Evolutionary conservation across 169 alveolate genomes (phyloP), one percentile per base, ranked within the genome.

Genomic region (Plasmodium coatneyi): DNA sequence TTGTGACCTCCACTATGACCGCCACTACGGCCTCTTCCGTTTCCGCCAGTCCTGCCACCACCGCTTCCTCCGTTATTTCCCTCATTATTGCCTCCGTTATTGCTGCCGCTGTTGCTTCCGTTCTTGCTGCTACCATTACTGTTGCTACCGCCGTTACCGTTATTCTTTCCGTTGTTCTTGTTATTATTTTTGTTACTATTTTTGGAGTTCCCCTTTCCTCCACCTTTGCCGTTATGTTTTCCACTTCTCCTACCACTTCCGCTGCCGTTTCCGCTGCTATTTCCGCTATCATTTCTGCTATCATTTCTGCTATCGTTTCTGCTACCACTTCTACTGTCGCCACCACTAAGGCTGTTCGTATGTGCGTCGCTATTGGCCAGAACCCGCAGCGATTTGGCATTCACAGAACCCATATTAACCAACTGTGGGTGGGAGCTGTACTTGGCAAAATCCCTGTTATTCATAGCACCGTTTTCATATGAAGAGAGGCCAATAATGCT

Each of bases 51-150:
- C 34, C 39, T 81, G 78, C 70, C 39, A 54, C 39, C 71, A 46
- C 39, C 10, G 71, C 22, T 28, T 5, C 71, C 39, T 28, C 79
- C 41, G 60, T 14, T 82, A 12, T 22, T 54, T 28, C 25, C 34
- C 56, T 52, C 90, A n/a, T 22, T 74, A 74, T 74, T 39, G 28
- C 82, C 36, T n/a, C 82, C 82, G 22, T 43, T 74, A 32, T 74
- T 74, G 22, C 82, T 10, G 0, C 60, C 14, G 30, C n/a, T 74
- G 9, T 74, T 32, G 43, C 54, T 1, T 1, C 82, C 14, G 54
- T 1, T n/a, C 6, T 74, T 74, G 22, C 56, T 12, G 19, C 56
- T 5, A 10, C 7, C 7, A 5, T 78, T 72, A 2, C 84, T 54
- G 78, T 81, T 30, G 22, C 36, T 39, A 43, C 56, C 70, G 39